Evolutionary conservation across 2,329 filamentous ascomycete genomes (phyloP).

Genomic region (Colletotrichum sp.): DNA sequence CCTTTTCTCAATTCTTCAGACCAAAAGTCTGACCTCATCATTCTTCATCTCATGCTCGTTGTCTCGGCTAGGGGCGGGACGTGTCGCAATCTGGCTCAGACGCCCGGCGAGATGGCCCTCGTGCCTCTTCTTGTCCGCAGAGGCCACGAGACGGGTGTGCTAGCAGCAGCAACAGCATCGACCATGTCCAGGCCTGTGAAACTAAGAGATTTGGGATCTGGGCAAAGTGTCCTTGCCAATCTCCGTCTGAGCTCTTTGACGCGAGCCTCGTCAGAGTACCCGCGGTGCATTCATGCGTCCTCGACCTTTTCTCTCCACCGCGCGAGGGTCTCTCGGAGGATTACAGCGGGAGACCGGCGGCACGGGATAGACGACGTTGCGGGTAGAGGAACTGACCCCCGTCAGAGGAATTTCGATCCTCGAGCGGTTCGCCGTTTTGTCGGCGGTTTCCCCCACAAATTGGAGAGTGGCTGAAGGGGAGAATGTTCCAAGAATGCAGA

Average conservation of each 20-base stretch:
- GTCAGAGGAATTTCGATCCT: background rate
- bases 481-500: constrained; percentile 12
- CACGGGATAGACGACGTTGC: background rate
- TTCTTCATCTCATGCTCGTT: constrained; percentile 2
- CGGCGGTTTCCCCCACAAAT: background rate
- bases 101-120: background rate
- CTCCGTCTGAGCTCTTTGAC: constrained; percentile 8
- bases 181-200: background rate
- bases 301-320: background rate
- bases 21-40: background rate
- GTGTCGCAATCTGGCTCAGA: background rate
- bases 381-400: background rate
- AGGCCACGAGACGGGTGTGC: background rate
- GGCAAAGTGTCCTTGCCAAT: background rate
- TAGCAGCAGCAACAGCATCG: background rate
- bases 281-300: constrained; percentile 8
- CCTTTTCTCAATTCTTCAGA: background rate
- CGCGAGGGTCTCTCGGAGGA: background rate
- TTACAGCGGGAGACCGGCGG: background rate
- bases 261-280: constrained; percentile 12
- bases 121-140: background rate
- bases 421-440: background rate
- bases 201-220: background rate
- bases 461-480: constrained; percentile 1
- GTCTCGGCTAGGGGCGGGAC: constrained; percentile 2